Evolutionary conservation across 1,284 basidiomycete species (phyloP), one percentile per base, ranked within the genome.

Genomic region (Microbotryomycetes sp.): DNA sequence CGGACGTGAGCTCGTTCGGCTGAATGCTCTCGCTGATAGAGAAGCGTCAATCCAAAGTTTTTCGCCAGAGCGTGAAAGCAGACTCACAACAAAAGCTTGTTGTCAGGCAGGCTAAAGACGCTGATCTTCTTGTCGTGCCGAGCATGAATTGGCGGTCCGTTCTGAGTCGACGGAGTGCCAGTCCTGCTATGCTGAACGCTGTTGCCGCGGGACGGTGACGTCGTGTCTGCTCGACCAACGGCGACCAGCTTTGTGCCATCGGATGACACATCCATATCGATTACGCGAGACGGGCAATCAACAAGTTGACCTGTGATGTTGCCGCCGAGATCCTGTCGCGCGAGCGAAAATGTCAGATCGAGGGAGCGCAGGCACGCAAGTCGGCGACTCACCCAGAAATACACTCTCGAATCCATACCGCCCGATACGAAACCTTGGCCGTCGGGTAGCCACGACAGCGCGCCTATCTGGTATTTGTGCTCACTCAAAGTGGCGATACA

Each of bases 371-470:
- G 35, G 11, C 9, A 49, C 11, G 21, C 11, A 24, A 21, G 35
- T 29, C 4, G 28, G 11, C 5, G 13, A 75, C 83, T 57, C 74
- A 92, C 91, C 89, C 92, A 97, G 66, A 88, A 83, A 47, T 88
- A 82, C 59, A 98, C 85, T 75, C 85, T 86, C 66, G 85, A 84
- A 75, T 99, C 94, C 76, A 96, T 81, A 46, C 88, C 88, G 50
- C 88, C 88, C 4, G 91, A 96, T 64, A 97, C 82, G 74, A 97
- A 97, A 13, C 89, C 88, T 18, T 84, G 84, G 30, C 88, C 87
- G 74, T 96, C 87, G 9, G 91, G 87, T 51, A 93, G 78, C 91
- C 92, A 97, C 46, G 84, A 81, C 47, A 96, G 81, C 0, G 90
- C 84, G 24, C 88, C 89, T 51, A 98, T 89, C 5, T 85, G 86